Base-by-base conservation (phyloP, 176 grass and related monocot species). In the Eleusine coracana region DNA sequence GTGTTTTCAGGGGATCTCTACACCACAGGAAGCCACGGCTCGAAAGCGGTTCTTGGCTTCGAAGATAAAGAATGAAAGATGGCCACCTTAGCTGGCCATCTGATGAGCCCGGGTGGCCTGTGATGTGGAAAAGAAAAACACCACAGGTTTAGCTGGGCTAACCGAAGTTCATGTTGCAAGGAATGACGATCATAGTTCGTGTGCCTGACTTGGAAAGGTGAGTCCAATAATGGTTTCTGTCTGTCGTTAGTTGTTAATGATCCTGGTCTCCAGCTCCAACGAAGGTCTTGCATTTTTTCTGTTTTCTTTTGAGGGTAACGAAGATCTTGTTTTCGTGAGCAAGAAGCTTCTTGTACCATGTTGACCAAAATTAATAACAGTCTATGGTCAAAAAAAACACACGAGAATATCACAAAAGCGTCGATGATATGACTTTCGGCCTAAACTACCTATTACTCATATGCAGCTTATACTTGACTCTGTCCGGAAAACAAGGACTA, bases 401-500 rank as follows among this genome's bases (percentile, higher is more conserved):
- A 58, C 6, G 45, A 18, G 2, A 73, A 29, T 20, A 2, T 50
- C 44, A 45, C 68, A 8, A 4, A 17, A 28, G 70, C 42, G 70
- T 28, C 42, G 25, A 2, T 15, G 70, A 28, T 1, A 13, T 7
- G 70, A 49, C 25, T 9, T 16, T 49, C 42, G 2, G 70, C 7
- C 9, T 7, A 73, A 10, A 50, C 45, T 16, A 17, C 13, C 14
- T 7, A 29, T 2, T 25, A 29, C 66, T 68, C 37, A 49, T 27
- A 7, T 51, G 70, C 70, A 72, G 70, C 23, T 50, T 72, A 45
- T 49, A 13, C n/a, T 42, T 18, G 3, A 15, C 40, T 1, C 20
- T 3, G 18, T 41, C 55, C 79, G 11, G n/a, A 40, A 51, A 59
- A 69, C 50, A 46, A 49, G 62, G 85, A 81, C 29, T 9, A 45